These are phyloP conservation scores for Rehmannia glutinosa DNA, from an alignment of 257 asterid species.

Conservation along the genomic window DNA sequence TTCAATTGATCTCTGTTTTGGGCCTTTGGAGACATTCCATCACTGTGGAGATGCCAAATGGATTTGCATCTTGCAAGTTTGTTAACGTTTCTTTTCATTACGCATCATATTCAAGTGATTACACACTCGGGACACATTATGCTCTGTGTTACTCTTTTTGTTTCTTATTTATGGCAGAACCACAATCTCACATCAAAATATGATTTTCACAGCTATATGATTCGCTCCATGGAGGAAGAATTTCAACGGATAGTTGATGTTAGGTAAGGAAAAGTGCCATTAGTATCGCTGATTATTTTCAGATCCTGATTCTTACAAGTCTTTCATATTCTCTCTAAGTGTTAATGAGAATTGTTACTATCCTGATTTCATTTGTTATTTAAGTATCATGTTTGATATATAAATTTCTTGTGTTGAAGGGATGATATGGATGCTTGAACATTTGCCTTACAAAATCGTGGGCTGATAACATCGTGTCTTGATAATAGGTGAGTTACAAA, in stretches of 20 bases:
- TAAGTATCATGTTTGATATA: no score
- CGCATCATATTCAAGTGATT: neutral
- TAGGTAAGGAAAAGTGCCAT: slow-evolving; percentile 61
- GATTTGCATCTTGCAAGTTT: neutral
- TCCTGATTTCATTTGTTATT: no score
- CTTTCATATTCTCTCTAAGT: neutral
- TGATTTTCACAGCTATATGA: slow-evolving; percentile 99
- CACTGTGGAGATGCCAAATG: no score
- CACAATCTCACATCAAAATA: slow-evolving; percentile 93
- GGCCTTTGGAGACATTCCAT: no score
- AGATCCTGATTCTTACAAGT: neutral
- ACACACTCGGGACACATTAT: slow-evolving; percentile 1
- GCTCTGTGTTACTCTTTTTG: slow-evolving; percentile 23
- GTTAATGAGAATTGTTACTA: no score
- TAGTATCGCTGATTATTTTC: neutral
- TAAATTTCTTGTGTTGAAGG: no score
- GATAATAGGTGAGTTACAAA: no score
- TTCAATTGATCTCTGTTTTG: no score
- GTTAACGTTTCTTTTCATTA: neutral
- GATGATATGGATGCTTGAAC: no score
- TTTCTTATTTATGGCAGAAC: slow-evolving; percentile 82
- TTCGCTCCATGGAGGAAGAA: slow-evolving; percentile 99
- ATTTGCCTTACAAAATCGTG: no score
- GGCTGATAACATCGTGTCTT: no score
- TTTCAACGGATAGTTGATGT: slow-evolving; percentile 97